A percentile compares a stretch with the other conserved stretches of the same genome.
These are phyloP conservation scores for Madurella mycetomatis DNA, from an alignment of 2,329 filamentous ascomycete species.

Conservation along the genomic window DNA sequence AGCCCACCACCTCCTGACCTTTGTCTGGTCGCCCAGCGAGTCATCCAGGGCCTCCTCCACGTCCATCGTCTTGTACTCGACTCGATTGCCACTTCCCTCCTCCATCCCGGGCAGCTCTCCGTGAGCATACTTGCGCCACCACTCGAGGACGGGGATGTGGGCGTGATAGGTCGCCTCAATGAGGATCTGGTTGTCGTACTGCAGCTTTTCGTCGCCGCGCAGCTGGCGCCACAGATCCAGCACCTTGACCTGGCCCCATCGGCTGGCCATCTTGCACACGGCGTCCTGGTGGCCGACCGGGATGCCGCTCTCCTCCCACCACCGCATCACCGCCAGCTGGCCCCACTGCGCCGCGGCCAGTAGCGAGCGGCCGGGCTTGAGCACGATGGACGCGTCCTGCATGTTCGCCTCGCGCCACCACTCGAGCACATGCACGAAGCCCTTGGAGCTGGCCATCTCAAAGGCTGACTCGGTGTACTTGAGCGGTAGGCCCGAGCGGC, in stretches of 20 bases:
- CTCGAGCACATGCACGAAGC: constrained; percentile 78
- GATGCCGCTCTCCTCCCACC: constrained; percentile 83
- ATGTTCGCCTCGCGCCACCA: constrained; percentile 81
- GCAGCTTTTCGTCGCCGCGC: constrained; percentile 54
- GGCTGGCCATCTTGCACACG: constrained; percentile 77
- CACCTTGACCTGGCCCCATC: constrained; percentile 78
- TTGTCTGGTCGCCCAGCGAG: constrained; percentile 65
- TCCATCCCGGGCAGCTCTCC: constrained; percentile 52
- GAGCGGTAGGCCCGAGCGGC: constrained; percentile 68
- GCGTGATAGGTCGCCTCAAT: constrained; percentile 85
- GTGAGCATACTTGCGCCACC: constrained; percentile 74
- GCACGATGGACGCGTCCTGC: constrained; percentile 52
- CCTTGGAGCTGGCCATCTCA: constrained; percentile 80
- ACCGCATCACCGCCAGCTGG: constrained; percentile 69
- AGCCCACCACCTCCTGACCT: constrained; percentile 83
- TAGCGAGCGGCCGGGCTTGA: constrained; percentile 81
- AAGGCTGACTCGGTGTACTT: constrained; percentile 84
- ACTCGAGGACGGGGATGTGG: constrained; percentile 78
- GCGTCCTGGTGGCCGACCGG: constrained; percentile 74
- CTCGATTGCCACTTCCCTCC: constrained; percentile 58
- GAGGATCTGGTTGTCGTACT: constrained; percentile 44
- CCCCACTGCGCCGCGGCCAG: constrained; percentile 81
- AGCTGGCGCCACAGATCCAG: constrained; percentile 77
- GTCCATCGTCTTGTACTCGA: constrained; percentile 92
- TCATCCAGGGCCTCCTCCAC: constrained; percentile 94